Conservation (phyloP, 805 yeast species). For the Wickerhamomyces sydowiorum region DNA sequence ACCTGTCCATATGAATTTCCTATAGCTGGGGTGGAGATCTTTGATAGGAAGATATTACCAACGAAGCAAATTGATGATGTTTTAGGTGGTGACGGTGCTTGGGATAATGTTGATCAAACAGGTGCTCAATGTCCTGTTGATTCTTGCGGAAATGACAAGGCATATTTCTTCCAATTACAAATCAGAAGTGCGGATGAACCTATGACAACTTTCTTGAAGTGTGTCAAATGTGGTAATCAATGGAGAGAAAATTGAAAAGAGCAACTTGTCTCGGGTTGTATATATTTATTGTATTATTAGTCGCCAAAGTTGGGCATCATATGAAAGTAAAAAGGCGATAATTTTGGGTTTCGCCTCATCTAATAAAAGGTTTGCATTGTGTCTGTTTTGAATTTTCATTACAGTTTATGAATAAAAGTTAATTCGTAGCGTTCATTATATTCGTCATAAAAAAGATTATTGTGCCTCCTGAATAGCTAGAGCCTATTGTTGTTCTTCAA, state of each 20-base stretch:
- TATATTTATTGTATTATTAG: neutral
- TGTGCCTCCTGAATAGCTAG: no score
- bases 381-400: no score
- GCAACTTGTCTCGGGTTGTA: neutral
- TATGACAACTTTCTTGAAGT: conserved; percentile 94
- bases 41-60: conserved; percentile 75
- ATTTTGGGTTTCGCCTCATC: no score
- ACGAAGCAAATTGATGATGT: conserved; percentile 95
- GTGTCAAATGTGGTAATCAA: conserved; percentile 87
- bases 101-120: conserved; percentile 99
- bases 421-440: no score
- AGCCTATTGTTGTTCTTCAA: no score
- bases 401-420: no score
- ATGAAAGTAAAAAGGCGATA: no score
- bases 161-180: conserved; percentile 94
- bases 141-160: conserved; percentile 80
- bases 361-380: no score
- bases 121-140: conserved; percentile 88
- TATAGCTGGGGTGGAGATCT: conserved; percentile 76
- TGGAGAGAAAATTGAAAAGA: conserved; percentile 86
- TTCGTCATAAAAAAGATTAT: no score
- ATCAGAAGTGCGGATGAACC: conserved; percentile 99
- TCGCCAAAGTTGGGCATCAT: no score
- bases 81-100: conserved; percentile 92
- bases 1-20: conserved; percentile 96